These are phyloP conservation scores for Arthrobotrys conoides DNA, from an alignment of 2,329 filamentous ascomycete genomes.

Conservation along the genomic window DNA sequence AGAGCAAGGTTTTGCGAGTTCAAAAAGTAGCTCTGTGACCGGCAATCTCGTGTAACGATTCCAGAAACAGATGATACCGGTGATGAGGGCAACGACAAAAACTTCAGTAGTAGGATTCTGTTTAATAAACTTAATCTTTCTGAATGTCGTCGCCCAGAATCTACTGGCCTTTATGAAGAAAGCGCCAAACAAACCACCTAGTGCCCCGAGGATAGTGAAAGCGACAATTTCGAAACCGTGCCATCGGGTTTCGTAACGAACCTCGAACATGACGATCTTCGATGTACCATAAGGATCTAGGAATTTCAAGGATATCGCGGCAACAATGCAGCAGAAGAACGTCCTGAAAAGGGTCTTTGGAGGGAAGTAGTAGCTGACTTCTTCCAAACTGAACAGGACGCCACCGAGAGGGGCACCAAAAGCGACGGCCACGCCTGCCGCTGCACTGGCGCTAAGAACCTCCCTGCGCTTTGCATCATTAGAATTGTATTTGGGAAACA, in stretches of 20 bases:
- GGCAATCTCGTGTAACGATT: constrained; percentile 89
- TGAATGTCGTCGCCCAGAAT: constrained; percentile 89
- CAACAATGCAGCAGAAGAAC: constrained; percentile 96
- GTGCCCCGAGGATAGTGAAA: constrained; percentile 86
- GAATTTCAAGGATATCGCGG: constrained; percentile 91
- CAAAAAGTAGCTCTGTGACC: constrained; percentile 90
- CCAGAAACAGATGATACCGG: constrained; percentile 91
- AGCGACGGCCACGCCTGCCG: constrained; percentile 91
- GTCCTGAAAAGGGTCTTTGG: constrained; percentile 97
- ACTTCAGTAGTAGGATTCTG: constrained; percentile 88
- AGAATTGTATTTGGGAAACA: constrained; percentile 93
- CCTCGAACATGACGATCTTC: constrained; percentile 97
- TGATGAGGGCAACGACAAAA: constrained; percentile 85
- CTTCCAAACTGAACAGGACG: constrained; percentile 92
- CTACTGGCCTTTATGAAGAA: constrained; percentile 97
- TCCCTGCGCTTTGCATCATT: constrained; percentile 95
- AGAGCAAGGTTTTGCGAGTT: constrained; percentile 89
- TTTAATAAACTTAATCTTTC: constrained; percentile 84
- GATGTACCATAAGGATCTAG: constrained; percentile 95
- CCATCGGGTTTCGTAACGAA: constrained; percentile 92
- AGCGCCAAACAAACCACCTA: constrained; percentile 87
- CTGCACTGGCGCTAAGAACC: constrained; percentile 91
- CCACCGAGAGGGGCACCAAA: constrained; percentile 93
- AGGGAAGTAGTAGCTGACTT: constrained; percentile 96
- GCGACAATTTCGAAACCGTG: constrained; percentile 88